phyloP scores from a whole-genome alignment of 1,139 yeast species.

The Arxiozyma telluris region DNA sequence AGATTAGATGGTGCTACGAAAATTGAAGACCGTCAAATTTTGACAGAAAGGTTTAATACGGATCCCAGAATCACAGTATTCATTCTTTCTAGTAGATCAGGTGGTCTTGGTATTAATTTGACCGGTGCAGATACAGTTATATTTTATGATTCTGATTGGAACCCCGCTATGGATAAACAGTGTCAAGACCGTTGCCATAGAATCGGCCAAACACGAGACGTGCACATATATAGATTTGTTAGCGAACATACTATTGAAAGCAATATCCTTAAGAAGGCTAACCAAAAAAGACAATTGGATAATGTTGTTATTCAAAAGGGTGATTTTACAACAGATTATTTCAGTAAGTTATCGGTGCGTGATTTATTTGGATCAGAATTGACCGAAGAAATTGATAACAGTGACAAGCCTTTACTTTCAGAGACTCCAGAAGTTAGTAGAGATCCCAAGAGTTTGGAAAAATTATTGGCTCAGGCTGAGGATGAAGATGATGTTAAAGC shows the following conservation, averaged over 20 bases:
- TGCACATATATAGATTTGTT: slow-evolving; percentile 91
- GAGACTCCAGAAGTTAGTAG: slow-evolving; percentile 27
- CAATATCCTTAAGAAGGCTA: slow-evolving; percentile 86
- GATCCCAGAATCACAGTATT: slow-evolving; percentile 85
- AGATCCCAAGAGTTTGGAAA: slow-evolving; percentile 43
- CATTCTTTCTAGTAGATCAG: slow-evolving; percentile 89
- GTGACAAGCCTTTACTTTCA: slow-evolving; percentile 30
- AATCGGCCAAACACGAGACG: slow-evolving; percentile 97
- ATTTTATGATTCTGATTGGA: slow-evolving; percentile 99
- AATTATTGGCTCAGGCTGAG: slow-evolving; percentile 82
- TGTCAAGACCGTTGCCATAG: slow-evolving; percentile 99
- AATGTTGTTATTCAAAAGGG: slow-evolving; percentile 97
- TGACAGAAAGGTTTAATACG: slow-evolving; percentile 86
- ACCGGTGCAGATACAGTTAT: slow-evolving; percentile 99
- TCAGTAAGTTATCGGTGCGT: slow-evolving; percentile 79
- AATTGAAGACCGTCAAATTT: slow-evolving; percentile 88
- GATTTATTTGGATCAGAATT: slow-evolving; percentile 70
- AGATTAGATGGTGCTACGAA: slow-evolving; percentile 96
- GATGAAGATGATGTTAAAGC: slow-evolving; percentile 95
- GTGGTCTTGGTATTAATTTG: slow-evolving; percentile 93
- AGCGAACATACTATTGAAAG: slow-evolving; percentile 95
- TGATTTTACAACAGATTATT: slow-evolving; percentile 94
- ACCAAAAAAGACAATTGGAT: slow-evolving; percentile 90
- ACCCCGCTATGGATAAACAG: slow-evolving; percentile 98
- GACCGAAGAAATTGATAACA: slow-evolving; percentile 22